phyloP scores from a whole-genome alignment of 2,329 filamentous ascomycete species.

The Fusarium pilosicola region DNA sequence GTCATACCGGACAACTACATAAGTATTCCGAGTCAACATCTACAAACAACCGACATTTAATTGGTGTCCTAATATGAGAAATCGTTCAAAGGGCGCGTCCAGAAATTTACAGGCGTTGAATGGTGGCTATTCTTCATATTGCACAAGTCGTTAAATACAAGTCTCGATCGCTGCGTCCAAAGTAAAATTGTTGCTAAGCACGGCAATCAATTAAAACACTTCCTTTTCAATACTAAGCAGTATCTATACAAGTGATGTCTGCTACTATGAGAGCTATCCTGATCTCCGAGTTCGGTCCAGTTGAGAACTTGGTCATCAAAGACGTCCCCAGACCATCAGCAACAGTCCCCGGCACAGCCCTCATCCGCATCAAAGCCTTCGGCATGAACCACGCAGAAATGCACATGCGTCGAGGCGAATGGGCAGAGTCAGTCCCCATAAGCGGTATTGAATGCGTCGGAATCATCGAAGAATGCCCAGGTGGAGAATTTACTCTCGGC shows the following conservation, averaged over 20 bases:
- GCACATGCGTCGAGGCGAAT: not conserved
- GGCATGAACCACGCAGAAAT: not conserved
- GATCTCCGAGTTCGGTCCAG: not conserved
- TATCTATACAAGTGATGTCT: not conserved
- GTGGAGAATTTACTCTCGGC: fast-evolving
- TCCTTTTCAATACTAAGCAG: fast-evolving
- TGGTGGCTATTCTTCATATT: too few species aligned
- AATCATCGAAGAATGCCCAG: not conserved
- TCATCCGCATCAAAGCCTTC: not conserved
- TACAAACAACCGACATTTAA: too few species aligned
- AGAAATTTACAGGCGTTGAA: too few species aligned
- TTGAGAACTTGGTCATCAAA: not conserved
- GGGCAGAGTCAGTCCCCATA: not conserved
- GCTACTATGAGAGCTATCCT: not conserved
- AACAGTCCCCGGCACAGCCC: not conserved
- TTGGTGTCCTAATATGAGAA: too few species aligned
- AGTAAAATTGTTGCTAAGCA: fast-evolving
- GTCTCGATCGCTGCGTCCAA: fast-evolving
- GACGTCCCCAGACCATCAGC: not conserved
- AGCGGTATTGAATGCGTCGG: not conserved
- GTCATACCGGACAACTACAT: not conserved
- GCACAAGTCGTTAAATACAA: too few species aligned
- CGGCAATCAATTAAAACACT: too few species aligned
- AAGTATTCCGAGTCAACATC: not conserved
- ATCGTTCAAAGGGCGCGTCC: too few species aligned